phyloP scores from a whole-genome alignment of 371 early-diverging fungal species.

The Rhizomucor miehei region DNA sequence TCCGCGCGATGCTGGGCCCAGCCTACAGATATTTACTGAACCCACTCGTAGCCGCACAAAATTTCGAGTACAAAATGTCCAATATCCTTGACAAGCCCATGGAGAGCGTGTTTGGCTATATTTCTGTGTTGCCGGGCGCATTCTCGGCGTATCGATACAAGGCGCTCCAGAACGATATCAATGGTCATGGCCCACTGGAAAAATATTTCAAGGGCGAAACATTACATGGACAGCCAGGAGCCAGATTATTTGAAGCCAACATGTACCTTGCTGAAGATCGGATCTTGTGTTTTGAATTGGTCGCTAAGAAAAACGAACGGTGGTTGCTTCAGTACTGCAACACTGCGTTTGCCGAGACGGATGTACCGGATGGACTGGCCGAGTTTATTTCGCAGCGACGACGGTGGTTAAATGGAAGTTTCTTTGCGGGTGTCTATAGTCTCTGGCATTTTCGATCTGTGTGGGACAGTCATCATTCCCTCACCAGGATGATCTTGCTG shows the following conservation, averaged over 20 bases:
- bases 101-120: conserved; percentile 85
- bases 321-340: conserved; percentile 71
- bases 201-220: conserved; percentile 79
- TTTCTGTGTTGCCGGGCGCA: conserved; percentile 82
- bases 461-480: conserved; percentile 62
- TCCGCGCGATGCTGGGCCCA: conserved; percentile 70
- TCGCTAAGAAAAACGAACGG: conserved; percentile 65
- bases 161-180: conserved; percentile 66
- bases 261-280: conserved; percentile 86
- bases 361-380: conserved; percentile 75
- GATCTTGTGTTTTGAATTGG: conserved; percentile 83
- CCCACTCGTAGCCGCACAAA: conserved; percentile 88
- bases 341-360: conserved; percentile 79
- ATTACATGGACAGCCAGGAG: conserved; percentile 18
- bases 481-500: conserved; percentile 61
- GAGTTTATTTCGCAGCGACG: conserved; percentile 88
- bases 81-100: conserved; percentile 88
- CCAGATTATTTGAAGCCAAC: conserved; percentile 60
- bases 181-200: conserved; percentile 62
- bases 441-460: conserved; percentile 51
- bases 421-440: conserved; percentile 68
- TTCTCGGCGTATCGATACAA: conserved; percentile 85
- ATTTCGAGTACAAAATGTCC: conserved; percentile 93
- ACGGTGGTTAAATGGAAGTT: conserved; percentile 88
- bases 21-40: conserved; percentile 55